Base-by-base conservation (phyloP, 2,329 filamentous ascomycete species). In the Lasiodiplodia sp. region DNA sequence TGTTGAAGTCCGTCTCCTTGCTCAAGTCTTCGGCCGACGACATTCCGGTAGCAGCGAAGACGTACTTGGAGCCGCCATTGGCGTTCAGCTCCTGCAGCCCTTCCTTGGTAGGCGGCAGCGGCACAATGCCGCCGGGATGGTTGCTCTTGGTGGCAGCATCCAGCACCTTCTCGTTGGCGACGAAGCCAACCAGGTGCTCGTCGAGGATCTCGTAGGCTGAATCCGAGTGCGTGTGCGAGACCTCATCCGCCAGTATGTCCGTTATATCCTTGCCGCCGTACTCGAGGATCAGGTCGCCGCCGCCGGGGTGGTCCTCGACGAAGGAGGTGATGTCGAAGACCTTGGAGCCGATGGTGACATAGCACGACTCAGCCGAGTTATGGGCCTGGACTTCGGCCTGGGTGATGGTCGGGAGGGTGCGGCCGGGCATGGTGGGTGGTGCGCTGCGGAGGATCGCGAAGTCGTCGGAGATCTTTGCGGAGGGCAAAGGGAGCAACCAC, bases 241-340 rank as follows among this genome's bases (percentile, higher is more conserved):
- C 82, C 70, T 90, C 86, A 76, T 99, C 94, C 77, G 91, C 89
- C 81, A 99, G 85, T 69, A 97, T 96, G 3, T 89, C 86, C 71
- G 88, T 86, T 69, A 97, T 86, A 80, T 99, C 96, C 79, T 93
- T 92, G 72, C 95, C 95, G 38, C 87, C 96, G 79, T 96, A 97
- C 66, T 97, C 92, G 71, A 97, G 84, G 70, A 99, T 91, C 74
- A 98, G 84, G 71, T 97, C 92, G 74, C 89, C 88, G 69, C 96
- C 96, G 73, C 96, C 96, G 28, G 96, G 96, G 78, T 99, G 96
- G 73, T 94, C 90, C 65, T 94, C 89, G 70, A 97, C 81, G 77
- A 99, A 99, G 68, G 92, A 89, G 69, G 96, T 97, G 71, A 99
- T 87, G 84, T 99, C 95, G 86, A 94, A 99, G 74, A 99, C 95